Conservation (phyloP, 352 stramenopile species). For the Phytopythium aichiense region DNA sequence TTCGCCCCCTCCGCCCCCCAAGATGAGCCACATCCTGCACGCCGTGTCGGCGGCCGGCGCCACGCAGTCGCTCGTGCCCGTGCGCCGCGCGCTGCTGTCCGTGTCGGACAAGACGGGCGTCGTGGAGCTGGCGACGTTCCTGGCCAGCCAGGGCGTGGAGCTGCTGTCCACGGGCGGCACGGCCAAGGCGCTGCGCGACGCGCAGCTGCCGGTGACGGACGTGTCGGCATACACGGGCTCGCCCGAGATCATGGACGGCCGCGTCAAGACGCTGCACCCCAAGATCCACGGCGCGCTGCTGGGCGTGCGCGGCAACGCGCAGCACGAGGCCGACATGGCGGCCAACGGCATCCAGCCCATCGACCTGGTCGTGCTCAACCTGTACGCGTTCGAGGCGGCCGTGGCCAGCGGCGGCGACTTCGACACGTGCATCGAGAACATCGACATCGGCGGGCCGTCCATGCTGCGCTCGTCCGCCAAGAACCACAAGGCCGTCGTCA, state of each 20-base stretch:
- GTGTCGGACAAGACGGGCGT: slow-evolving; percentile 99
- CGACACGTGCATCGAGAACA: slow-evolving; percentile 99
- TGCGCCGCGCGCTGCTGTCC: slow-evolving; percentile 96
- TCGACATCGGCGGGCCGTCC: slow-evolving; percentile 99
- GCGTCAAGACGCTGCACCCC: slow-evolving; percentile 99
- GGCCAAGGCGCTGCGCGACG: slow-evolving; percentile 94
- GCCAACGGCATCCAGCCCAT: slow-evolving; percentile 96
- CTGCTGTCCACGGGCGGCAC: slow-evolving; percentile 98
- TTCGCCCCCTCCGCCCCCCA: not conserved
- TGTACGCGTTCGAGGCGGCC: slow-evolving; percentile 99
- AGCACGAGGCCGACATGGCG: slow-evolving; percentile 97
- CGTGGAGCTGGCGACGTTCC: slow-evolving; percentile 95
- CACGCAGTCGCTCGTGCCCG: slow-evolving; percentile 81
- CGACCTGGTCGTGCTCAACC: slow-evolving; percentile 99
- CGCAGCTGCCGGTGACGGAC: slow-evolving; percentile 93
- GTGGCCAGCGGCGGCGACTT: slow-evolving; percentile 92
- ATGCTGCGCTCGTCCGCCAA: slow-evolving; percentile 99
- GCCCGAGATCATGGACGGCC: slow-evolving; percentile 98
- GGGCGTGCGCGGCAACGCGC: slow-evolving; percentile 95
- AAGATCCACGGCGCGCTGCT: slow-evolving; percentile 99
- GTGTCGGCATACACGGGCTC: slow-evolving; percentile 97
- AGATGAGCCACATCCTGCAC: slow-evolving; percentile 83
- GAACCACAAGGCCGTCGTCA: slow-evolving; percentile 98
- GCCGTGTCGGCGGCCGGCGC: slow-evolving; percentile 52
- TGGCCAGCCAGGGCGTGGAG: slow-evolving; percentile 92